phyloP scores from a whole-genome alignment of 1,284 basidiomycete species.

The Serendipita sp. region DNA sequence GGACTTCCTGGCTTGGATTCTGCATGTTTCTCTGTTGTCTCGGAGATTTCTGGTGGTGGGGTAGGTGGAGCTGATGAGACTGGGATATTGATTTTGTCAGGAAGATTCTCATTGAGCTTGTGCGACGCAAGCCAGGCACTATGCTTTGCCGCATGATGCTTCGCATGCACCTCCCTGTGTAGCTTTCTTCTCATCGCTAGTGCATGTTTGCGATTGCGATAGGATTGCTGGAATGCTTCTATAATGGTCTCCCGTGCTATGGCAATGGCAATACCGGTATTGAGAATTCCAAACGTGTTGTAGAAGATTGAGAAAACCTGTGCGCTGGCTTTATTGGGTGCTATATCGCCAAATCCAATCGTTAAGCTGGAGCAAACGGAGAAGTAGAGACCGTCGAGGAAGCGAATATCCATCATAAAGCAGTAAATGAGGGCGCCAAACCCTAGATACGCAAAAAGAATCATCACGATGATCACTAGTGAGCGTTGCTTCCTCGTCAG shows the following conservation, averaged over 20 bases:
- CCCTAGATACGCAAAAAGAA: conserved; percentile 58
- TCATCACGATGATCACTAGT: conserved; percentile 62
- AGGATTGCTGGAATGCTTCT: conserved; percentile 49
- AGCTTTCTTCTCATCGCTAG: conserved; percentile 10
- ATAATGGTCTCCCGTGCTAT: conserved; percentile 57
- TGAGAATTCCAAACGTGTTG: conserved; percentile 29
- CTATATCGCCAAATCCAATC: conserved; percentile 70
- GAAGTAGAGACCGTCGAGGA: conserved; percentile 45
- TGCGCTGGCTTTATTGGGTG: conserved; percentile 32
- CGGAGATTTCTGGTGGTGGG: background rate
- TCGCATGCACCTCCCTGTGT: conserved; percentile 32
- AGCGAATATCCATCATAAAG: conserved; percentile 42
- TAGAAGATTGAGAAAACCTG: conserved; percentile 47
- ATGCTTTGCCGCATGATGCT: conserved; percentile 43
- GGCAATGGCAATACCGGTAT: conserved; percentile 42
- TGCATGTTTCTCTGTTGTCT: background rate
- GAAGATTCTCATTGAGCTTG: conserved; percentile 23
- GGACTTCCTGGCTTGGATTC: background rate
- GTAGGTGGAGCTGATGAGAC: conserved; percentile 25
- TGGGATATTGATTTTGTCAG: conserved; percentile 25
- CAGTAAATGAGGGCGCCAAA: conserved; percentile 49
- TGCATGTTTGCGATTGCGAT: conserved; percentile 33
- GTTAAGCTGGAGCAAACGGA: conserved; percentile 58
- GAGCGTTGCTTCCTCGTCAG: conserved; percentile 68
- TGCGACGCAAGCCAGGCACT: conserved; percentile 46